These are phyloP conservation scores for Phytophthora sojae DNA, from an alignment of 352 stramenopile genomes.

Conservation along the genomic window DNA sequence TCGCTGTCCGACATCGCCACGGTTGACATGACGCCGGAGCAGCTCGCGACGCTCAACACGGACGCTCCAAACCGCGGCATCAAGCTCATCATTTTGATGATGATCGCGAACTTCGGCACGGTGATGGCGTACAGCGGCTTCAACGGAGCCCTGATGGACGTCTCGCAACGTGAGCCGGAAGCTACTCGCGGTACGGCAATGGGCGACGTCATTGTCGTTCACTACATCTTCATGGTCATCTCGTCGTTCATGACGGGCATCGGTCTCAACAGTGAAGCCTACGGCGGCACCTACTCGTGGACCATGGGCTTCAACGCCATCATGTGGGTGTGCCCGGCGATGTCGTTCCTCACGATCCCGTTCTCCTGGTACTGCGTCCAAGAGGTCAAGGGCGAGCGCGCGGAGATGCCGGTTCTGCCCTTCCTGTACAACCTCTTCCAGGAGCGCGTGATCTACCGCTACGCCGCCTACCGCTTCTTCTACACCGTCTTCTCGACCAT, in stretches of 20 bases:
- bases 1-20: constrained; percentile 33
- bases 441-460: constrained; percentile 50
- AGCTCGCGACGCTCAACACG: constrained; percentile 46
- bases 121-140: constrained; percentile 76
- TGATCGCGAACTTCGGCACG: constrained; percentile 75
- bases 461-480: constrained; percentile 57
- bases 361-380: constrained; percentile 50
- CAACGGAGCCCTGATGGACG: constrained; percentile 65
- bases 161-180: constrained; percentile 55
- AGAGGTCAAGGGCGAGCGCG: constrained; percentile 40
- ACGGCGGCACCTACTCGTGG: constrained; percentile 52
- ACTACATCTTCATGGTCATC: constrained; percentile 45
- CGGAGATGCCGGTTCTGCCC: constrained; percentile 28
- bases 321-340: constrained; percentile 48
- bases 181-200: constrained; percentile 45
- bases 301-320: constrained; percentile 63
- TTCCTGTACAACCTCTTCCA: constrained; percentile 59
- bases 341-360: constrained; percentile 40
- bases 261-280: constrained; percentile 52
- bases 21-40: constrained; percentile 39
- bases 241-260: constrained; percentile 55
- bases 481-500: constrained; percentile 49
- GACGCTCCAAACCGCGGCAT: constrained; percentile 47
- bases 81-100: constrained; percentile 70
- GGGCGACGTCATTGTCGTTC: constrained; percentile 40